Base-by-base conservation (phyloP, 352 stramenopile species). In the Pythium periplocum region DNA sequence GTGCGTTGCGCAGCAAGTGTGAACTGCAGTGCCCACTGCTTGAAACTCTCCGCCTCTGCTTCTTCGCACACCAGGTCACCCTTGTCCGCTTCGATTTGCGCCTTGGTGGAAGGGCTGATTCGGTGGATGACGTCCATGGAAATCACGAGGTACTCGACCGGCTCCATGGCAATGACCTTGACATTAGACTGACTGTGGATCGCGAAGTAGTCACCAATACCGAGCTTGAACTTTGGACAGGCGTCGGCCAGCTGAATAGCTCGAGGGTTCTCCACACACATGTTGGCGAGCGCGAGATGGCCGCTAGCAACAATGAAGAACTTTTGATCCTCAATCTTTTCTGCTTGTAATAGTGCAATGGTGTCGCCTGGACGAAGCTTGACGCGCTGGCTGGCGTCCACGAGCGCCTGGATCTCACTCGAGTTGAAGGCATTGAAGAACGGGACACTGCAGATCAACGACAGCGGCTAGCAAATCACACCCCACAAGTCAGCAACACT, bases 291-390 rank as follows among this genome's bases (percentile, higher is more conserved):
- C 6, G 73, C 75, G 11, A 91, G 41, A 33, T 68, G 73, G 3
- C 81, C 81, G 53, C 73, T 88, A 38, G 62, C 79, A 17, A 89
- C 68, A 48, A 91, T 81, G 52, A 62, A 91, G 51, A 91, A 88
- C 2, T 62, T 59, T 7, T 71, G 69, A 26, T 80, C 65, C 11
- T 52, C 32, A n/a, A 39, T 37, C 17, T 48, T 35, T n/a, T 60
- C 61, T 5, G 17, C 41, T 40, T 42, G 53, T 3, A 47, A 48
- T 4, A 89, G 58, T 42, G 52, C 45, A 7, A 86, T 56, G 30
- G 58, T 80, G 37, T 88, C 74, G 2, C 81, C 77, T 10, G 76
- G 73, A 4, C 75, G 73, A 53, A 89, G 55, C 35, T 59, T 60
- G 35, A 76, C 61, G 0, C 66, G 66, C 26, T 66, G 34, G 55